A percentile compares a stretch with the other conserved stretches of the same genome.
These are phyloP conservation scores for Epichloe scottii DNA, from an alignment of 2,329 filamentous ascomycete genomes.

Conservation along the genomic window DNA sequence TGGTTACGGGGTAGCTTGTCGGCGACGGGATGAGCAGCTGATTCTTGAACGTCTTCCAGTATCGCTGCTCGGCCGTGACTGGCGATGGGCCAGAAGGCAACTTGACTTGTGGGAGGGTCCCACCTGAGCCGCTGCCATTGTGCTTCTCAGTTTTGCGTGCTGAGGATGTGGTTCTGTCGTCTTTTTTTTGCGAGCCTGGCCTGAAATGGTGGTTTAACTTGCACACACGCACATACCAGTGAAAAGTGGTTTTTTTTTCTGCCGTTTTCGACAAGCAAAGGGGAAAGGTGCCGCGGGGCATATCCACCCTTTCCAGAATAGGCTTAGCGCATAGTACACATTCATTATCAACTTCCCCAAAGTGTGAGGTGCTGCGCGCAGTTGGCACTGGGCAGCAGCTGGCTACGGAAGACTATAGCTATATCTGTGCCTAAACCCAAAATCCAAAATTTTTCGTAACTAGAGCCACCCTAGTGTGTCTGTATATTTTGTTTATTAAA, in stretches of 20 bases:
- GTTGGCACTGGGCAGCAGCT: no score
- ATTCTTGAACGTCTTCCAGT: conserved; percentile 93
- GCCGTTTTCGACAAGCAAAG: conserved; percentile 7
- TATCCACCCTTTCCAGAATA: neutral
- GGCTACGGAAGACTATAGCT: no score
- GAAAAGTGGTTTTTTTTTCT: conserved; percentile 14
- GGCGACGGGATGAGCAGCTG: conserved; percentile 83
- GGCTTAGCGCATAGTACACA: conserved; percentile 2
- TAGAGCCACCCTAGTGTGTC: no score
- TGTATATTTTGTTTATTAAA: no score
- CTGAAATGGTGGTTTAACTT: neutral
- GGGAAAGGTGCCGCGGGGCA: conserved; percentile 1
- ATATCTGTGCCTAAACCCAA: no score
- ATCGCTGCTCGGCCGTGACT: conserved; percentile 81
- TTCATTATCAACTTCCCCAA: neutral
- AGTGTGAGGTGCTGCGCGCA: neutral
- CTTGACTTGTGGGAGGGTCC: conserved; percentile 70
- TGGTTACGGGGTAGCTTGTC: conserved; percentile 77
- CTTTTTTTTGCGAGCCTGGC: no score
- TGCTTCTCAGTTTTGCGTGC: conserved; percentile 18
- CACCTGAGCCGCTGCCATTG: conserved; percentile 57
- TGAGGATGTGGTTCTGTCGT: neutral
- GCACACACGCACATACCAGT: neutral
- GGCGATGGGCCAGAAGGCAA: conserved; percentile 71
- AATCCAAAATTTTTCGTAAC: no score